Evolutionary conservation across 2,329 filamentous ascomycete species (phyloP).

Genomic region (Colletotrichum karsti): DNA sequence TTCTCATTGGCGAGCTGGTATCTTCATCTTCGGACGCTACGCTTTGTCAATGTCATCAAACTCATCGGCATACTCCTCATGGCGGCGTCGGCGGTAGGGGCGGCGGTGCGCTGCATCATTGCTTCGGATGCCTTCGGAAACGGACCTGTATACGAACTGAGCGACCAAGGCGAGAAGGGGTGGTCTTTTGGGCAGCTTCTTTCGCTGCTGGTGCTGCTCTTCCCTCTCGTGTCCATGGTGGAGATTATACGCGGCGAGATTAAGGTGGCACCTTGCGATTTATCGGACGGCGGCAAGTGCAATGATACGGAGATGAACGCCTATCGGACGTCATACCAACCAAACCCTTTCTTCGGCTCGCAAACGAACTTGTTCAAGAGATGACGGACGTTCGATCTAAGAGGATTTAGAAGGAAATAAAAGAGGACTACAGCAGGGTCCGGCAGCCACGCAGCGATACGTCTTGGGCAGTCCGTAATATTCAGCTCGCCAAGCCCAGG

Average conservation of each 20-base stretch:
- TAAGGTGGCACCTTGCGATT: slow-evolving; percentile 36
- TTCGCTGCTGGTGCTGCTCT: slow-evolving; percentile 64
- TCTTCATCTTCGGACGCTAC: slow-evolving; percentile 62
- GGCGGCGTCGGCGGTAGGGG: slow-evolving; percentile 65
- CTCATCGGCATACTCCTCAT: slow-evolving; percentile 63
- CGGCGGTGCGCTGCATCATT: slow-evolving; percentile 63
- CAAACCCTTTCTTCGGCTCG: slow-evolving; percentile 54
- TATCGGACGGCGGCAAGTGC: not conserved
- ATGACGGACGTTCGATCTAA: slow-evolving; percentile 22
- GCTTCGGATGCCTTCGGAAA: slow-evolving; percentile 68
- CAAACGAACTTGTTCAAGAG: slow-evolving; percentile 46
- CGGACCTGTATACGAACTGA: slow-evolving; percentile 55
- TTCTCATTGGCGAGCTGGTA: slow-evolving; percentile 72
- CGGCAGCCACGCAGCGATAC: too few relatives aligned
- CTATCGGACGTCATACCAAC: slow-evolving; percentile 45
- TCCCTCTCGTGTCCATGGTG: slow-evolving; percentile 66
- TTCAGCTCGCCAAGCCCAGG: not conserved
- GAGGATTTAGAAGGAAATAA: not conserved
- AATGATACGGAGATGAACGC: slow-evolving; percentile 27
- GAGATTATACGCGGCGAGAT: slow-evolving; percentile 65
- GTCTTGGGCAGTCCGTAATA: too few relatives aligned
- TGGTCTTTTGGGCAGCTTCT: slow-evolving; percentile 73
- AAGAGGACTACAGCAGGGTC: too few relatives aligned
- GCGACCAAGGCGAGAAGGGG: slow-evolving; percentile 60
- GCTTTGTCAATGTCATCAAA: slow-evolving; percentile 64